These are phyloP conservation scores for Suillus ampliporus DNA, from an alignment of 768 basidiomycete species.

Conservation along the genomic window DNA sequence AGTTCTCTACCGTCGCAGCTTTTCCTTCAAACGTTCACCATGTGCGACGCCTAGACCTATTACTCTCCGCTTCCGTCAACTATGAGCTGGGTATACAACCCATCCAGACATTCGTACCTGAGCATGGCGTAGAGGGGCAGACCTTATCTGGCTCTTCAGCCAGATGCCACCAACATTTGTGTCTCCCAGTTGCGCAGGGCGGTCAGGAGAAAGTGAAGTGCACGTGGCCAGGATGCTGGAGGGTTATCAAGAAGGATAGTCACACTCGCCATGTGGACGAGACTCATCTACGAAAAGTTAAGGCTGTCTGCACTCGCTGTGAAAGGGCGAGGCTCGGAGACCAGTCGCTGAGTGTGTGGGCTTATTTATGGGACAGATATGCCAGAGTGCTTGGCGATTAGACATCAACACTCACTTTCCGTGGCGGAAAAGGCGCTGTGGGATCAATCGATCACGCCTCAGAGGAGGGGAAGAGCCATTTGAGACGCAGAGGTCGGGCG, in stretches of 20 bases:
- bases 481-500: no score
- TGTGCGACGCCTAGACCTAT: not conserved
- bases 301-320: not conserved
- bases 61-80: not conserved
- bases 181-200: not conserved
- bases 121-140: not conserved
- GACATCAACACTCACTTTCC: no score
- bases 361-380: no score
- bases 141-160: not conserved
- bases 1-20: not conserved
- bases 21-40: not conserved
- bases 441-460: no score
- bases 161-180: not conserved
- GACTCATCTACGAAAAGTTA: not conserved
- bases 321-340: no score
- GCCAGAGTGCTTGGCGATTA: no score
- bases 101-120: not conserved
- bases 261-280: constrained; percentile 2
- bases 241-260: not conserved
- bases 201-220: not conserved
- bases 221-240: not conserved
- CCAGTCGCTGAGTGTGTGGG: no score
- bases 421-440: no score
- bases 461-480: no score
- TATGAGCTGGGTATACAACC: not conserved